Conservation (phyloP, 345 rosid genomes). For the Salix dunnii region DNA sequence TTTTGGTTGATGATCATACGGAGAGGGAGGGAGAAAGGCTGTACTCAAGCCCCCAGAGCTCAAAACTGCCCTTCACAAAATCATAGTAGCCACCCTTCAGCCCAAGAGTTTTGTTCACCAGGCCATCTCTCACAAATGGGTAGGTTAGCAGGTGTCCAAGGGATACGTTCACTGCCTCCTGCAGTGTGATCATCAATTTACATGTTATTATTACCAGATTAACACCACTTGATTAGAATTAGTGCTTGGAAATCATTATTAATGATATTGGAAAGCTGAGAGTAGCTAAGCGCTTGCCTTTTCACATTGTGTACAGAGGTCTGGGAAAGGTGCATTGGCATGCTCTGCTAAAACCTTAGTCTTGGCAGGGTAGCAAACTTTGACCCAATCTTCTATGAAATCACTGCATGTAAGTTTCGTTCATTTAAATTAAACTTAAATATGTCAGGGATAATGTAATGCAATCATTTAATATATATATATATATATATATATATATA, state of each 20-base stretch:
- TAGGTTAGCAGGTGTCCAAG: slow-evolving; percentile 78
- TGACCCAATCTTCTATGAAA: slow-evolving; percentile 97
- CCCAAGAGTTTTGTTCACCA: slow-evolving; percentile 73
- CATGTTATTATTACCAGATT: not conserved
- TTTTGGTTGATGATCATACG: slow-evolving; percentile 59
- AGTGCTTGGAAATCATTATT: no score
- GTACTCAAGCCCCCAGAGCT: slow-evolving; percentile 90
- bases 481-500: no score
- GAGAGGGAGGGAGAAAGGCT: slow-evolving; percentile 65
- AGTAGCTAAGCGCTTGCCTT: slow-evolving; percentile 42
- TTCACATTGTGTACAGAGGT: slow-evolving; percentile 64
- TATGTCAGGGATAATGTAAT: no score
- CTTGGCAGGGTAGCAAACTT: slow-evolving; percentile 71
- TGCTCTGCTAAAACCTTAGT: slow-evolving; percentile 52
- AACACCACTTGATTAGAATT: no score
- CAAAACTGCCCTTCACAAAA: slow-evolving; percentile 74
- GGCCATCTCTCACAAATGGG: slow-evolving; percentile 90
- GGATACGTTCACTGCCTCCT: slow-evolving; percentile 98
- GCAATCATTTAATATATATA: no score
- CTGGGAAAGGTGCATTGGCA: slow-evolving; percentile 32
- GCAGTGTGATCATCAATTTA: slow-evolving; percentile 10
- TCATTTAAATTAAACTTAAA: not conserved
- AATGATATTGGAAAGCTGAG: no score
- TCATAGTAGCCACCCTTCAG: slow-evolving; percentile 92
- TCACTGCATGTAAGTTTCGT: slow-evolving; percentile 50